phyloP scores from a whole-genome alignment of 2,329 filamentous ascomycete species.

The Alternaria gansuensis region DNA sequence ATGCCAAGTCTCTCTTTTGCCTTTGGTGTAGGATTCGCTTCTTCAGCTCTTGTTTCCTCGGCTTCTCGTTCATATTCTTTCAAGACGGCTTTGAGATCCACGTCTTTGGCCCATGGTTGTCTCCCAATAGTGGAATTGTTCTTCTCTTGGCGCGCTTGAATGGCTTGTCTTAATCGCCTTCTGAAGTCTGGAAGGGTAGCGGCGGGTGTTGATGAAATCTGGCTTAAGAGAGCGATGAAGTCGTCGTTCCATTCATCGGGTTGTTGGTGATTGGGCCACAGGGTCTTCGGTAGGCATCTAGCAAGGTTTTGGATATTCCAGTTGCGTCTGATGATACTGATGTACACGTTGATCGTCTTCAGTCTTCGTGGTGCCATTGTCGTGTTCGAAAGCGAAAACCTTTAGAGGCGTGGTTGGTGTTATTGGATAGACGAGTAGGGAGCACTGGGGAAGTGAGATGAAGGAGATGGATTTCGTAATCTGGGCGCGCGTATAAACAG shows the following conservation, averaged over 20 bases:
- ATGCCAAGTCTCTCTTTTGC: background rate
- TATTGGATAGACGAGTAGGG: background rate
- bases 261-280: conserved; percentile 15
- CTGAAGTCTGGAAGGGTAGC: conserved; percentile 17
- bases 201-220: conserved; percentile 11
- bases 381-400: background rate
- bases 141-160: conserved; percentile 10
- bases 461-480: background rate
- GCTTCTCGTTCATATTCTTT: conserved; percentile 9
- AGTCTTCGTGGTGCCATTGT: conserved; percentile 12
- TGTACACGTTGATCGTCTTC: conserved; percentile 1
- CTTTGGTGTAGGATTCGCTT: background rate
- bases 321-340: conserved; percentile 12
- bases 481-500: conserved; percentile 3
- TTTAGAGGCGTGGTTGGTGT: background rate
- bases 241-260: conserved; percentile 11
- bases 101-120: conserved; percentile 4
- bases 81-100: conserved; percentile 10
- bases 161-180: background rate
- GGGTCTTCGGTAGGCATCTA: conserved; percentile 11
- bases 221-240: conserved; percentile 14
- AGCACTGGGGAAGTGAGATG: background rate
- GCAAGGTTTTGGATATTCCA: conserved; percentile 9
- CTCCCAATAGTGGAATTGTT: conserved; percentile 4
- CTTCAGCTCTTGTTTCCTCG: conserved; percentile 4